Base-by-base conservation (phyloP, 305 asterid species). In the Vinca major region DNA sequence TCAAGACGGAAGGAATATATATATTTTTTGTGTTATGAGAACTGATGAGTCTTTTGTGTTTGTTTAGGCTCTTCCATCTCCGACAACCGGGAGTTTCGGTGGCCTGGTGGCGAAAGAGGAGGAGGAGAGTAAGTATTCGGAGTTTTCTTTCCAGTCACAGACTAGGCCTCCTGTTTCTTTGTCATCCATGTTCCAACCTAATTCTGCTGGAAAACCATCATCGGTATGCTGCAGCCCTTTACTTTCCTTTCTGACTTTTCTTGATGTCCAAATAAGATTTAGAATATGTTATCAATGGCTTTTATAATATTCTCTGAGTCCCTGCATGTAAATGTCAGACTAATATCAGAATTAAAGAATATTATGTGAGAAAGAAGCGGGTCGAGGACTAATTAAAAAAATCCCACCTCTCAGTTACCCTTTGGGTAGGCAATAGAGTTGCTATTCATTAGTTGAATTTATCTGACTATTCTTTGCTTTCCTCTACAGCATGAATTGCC, bases 21-120 rank as follows among this genome's bases (percentile, higher is more conserved):
- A 39, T n/a, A n/a, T n/a, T n/a, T n/a, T n/a, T 9, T 56, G 63
- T 1, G 17, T 68, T 5, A 45, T 26, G 2, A 7, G 9, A 63
- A 11, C 19, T 64, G 8, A 5, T 20, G 3, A 44, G 19, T 51
- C 8, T 65, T 63, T 67, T 8, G 19, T 73, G 71, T 74, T 64
- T 79, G 70, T 74, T 49, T 65, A 92, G 98, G 76, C 76, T 65
- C 79, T 87, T 82, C 83, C 87, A 55, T 82, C 95, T 72, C 95
- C 92, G 61, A 90, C 95, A 9, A 84, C 88, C 3, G 94, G 96
- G 63, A 77, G 71, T 55, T 88, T 86, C 72, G 65, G 84, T 40
- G 82, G 75, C 43, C 70, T 78, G 69, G 65, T 36, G n/a, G 62
- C 80, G 5, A 81, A 85, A 74, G 87, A 77, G 21, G 45, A 41